Conservation (phyloP, 352 stramenopile species). For the Globisporangium lucens region DNA sequence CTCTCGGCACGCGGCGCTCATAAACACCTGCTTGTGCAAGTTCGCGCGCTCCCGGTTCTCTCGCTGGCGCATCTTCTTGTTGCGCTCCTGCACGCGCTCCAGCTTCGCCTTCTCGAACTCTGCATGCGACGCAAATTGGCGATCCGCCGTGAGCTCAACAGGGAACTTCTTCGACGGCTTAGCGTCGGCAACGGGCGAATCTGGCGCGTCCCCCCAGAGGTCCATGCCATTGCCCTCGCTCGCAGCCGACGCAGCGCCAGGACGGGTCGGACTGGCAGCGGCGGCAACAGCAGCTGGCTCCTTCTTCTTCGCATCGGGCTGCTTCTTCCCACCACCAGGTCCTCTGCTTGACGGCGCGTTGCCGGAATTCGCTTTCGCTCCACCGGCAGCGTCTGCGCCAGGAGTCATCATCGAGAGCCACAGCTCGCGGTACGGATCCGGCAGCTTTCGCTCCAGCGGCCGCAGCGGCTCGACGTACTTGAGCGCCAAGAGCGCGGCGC, state of each 20-base stretch:
- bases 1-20: conserved; percentile 83
- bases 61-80: conserved; percentile 76
- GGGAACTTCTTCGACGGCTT: conserved; percentile 22
- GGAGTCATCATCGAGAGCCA: conserved; percentile 69
- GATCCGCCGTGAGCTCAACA: conserved; percentile 57
- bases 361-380: conserved; percentile 13
- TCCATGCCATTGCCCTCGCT: conserved; percentile 27
- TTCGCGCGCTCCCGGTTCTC: conserved; percentile 93
- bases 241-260: background rate
- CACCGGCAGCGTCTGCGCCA: background rate
- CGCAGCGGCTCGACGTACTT: conserved; percentile 91
- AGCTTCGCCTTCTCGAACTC: conserved; percentile 66
- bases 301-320: conserved; percentile 1
- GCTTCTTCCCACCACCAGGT: background rate
- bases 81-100: conserved; percentile 50
- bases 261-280: background rate
- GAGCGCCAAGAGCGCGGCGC: conserved; percentile 91
- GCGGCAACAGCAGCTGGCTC: background rate
- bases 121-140: conserved; percentile 72
- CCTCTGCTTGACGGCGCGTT: background rate
- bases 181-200: conserved; percentile 1
- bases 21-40: conserved; percentile 85
- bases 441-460: conserved; percentile 94
- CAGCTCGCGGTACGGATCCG: conserved; percentile 94
- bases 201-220: conserved; percentile 32